Conservation (phyloP, 257 asterid species). For the Anisodus tanguticus region DNA sequence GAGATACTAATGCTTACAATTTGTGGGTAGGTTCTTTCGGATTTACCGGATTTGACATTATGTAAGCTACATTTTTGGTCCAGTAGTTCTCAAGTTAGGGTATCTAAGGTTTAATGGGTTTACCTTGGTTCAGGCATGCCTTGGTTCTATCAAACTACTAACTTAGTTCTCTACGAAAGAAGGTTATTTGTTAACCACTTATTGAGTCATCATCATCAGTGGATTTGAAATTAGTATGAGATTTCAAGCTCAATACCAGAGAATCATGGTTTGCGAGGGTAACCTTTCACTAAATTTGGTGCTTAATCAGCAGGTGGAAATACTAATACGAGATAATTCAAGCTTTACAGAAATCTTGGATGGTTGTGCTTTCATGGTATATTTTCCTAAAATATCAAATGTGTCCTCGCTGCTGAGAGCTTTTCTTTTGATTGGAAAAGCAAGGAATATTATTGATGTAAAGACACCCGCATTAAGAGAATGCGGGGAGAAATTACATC, state of each 20-base stretch:
- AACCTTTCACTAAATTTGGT: neutral
- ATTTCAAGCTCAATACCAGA: constrained; percentile 5
- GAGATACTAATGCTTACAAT: constrained; percentile 14
- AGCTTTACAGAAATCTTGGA: neutral
- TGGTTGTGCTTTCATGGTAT: neutral
- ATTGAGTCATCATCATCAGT: constrained; percentile 14
- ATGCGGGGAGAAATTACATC: neutral
- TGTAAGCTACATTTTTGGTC: constrained; percentile 21
- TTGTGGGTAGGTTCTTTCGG: neutral
- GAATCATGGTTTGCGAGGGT: neutral
- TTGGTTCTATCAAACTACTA: neutral
- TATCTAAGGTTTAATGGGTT: neutral
- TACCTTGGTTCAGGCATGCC: neutral
- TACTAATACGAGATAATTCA: neutral
- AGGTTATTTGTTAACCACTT: constrained; percentile 26
- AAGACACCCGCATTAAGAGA: neutral
- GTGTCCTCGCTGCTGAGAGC: neutral
- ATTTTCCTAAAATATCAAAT: neutral
- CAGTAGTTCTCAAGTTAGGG: constrained; percentile 2
- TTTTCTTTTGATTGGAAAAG: neutral
- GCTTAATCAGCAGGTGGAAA: neutral
- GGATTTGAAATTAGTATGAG: neutral
- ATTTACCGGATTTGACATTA: neutral
- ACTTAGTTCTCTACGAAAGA: neutral
- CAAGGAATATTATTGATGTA: constrained; percentile 7